Evolutionary conservation across 441 rosid species (phyloP).

Genomic region (Kokia cookei): DNA sequence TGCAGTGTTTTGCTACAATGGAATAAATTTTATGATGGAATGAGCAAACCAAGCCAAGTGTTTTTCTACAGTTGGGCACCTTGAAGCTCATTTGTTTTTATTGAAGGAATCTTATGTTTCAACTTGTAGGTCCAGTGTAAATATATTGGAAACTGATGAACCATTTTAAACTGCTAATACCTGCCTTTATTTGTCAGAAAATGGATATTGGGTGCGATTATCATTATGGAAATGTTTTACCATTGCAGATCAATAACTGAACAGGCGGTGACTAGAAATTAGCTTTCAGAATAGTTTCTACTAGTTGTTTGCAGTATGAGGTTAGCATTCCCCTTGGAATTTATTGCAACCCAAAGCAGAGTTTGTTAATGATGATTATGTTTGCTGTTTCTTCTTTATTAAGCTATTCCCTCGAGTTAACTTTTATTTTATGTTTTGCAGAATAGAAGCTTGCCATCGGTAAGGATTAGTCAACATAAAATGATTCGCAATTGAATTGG

Average conservation of each 20-base stretch:
- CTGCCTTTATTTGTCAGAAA: neutral
- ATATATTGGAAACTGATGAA: neutral
- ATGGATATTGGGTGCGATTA: neutral
- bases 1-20: neutral
- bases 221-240: neutral
- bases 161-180: neutral
- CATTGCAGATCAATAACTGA: neutral
- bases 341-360: neutral
- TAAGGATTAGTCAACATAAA: neutral
- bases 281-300: neutral
- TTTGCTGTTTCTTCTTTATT: neutral
- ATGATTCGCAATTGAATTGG: neutral
- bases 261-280: neutral
- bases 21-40: neutral
- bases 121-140: neutral
- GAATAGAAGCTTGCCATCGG: neutral
- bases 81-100: neutral
- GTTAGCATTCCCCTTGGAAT: neutral
- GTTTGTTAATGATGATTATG: neutral
- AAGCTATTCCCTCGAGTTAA: neutral
- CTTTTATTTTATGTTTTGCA: neutral
- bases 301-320: no score
- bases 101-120: neutral
- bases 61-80: neutral
- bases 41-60: slow-evolving; percentile 8